Evolutionary conservation across 768 basidiomycete genomes (phyloP).

Genomic region (Mycena filopes): DNA sequence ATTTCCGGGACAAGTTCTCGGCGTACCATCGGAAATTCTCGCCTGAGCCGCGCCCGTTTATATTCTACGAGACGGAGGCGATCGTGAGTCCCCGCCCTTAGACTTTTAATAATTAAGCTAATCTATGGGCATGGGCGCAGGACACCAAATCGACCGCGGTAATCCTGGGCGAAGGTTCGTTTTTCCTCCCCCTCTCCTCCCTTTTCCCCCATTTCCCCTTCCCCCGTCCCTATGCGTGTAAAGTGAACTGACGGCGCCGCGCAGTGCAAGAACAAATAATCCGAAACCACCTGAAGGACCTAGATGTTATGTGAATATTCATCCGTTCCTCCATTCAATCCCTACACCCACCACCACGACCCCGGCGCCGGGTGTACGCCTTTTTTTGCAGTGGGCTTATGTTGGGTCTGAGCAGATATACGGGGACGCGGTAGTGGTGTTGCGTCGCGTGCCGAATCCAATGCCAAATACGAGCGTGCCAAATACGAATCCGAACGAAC

Average conservation of each 20-base stretch:
- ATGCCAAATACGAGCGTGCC: too few species aligned
- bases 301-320: slow-evolving; percentile 36
- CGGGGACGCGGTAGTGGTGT: too few species aligned
- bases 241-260: too few species aligned
- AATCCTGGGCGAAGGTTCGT: slow-evolving; percentile 48
- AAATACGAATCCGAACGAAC: too few species aligned
- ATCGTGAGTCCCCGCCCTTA: too few species aligned
- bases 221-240: too few species aligned
- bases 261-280: slow-evolving; percentile 55
- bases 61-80: slow-evolving; percentile 77
- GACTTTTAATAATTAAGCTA: too few species aligned
- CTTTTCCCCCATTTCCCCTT: too few species aligned
- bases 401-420: too few species aligned
- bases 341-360: too few species aligned
- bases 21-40: slow-evolving; percentile 60
- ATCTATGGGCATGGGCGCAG: slow-evolving; percentile 36
- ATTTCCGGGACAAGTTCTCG: slow-evolving; percentile 61
- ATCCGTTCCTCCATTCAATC: background rate
- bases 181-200: background rate
- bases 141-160: slow-evolving; percentile 54
- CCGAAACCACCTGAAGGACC: slow-evolving; percentile 49
- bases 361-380: too few species aligned
- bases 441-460: too few species aligned
- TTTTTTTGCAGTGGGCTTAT: background rate
- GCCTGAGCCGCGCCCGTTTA: slow-evolving; percentile 65